Conservation (phyloP, 495 filamentous ascomycete genomes). For the Entonaema liquescens region DNA sequence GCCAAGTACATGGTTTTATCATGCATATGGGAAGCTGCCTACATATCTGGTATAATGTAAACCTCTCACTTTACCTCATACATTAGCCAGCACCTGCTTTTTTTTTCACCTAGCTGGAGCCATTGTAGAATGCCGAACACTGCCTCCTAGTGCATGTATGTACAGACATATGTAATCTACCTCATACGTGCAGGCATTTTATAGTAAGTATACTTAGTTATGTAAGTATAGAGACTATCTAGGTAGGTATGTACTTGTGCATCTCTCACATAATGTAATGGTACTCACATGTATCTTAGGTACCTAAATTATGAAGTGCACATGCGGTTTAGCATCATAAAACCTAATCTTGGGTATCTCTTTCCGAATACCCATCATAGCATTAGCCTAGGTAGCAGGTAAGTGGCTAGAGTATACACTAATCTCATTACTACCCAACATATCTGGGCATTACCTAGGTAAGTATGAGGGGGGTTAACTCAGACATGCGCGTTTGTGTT, state of each 20-base stretch:
- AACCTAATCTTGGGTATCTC: not conserved
- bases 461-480: no score
- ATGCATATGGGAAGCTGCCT: not conserved
- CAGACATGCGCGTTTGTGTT: not conserved
- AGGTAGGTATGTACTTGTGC: not conserved
- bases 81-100: not conserved
- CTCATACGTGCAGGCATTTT: not conserved
- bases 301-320: no score
- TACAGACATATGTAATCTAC: not conserved
- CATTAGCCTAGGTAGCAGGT: not conserved
- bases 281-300: no score
- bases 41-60: not conserved
- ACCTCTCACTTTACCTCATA: not conserved
- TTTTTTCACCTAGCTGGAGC: not conserved
- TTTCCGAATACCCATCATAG: not conserved
- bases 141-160: no score
- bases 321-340: not conserved
- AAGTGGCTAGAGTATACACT: not conserved
- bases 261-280: not conserved
- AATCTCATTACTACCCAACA: slow-evolving; percentile 5
- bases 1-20: not conserved
- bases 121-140: not conserved
- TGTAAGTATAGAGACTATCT: not conserved
- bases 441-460: slow-evolving; percentile 2
- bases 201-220: not conserved